Conservation (phyloP, 257 asterid genomes). For the Haberlea rhodopensis region DNA sequence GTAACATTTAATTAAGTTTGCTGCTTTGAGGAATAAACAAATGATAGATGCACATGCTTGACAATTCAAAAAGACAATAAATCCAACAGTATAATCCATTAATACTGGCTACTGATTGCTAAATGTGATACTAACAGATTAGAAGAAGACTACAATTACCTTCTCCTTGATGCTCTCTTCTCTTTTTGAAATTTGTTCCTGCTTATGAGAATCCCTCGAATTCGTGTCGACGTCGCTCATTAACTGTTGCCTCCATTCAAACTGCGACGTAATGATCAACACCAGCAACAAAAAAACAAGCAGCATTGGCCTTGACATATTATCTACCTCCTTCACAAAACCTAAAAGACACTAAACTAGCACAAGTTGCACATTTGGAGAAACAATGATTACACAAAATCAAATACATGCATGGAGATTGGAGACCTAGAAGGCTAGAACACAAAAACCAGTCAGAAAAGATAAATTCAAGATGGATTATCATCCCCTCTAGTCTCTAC, state of each 20-base stretch:
- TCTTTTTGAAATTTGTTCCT: conserved; percentile 45
- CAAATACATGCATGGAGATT: too few relatives aligned
- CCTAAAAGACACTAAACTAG: conserved; percentile 19
- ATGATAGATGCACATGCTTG: not conserved
- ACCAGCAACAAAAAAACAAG: conserved; percentile 50
- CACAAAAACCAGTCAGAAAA: too few relatives aligned
- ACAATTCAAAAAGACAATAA: not conserved
- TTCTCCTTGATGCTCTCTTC: conserved; percentile 59
- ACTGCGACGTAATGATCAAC: conserved; percentile 55
- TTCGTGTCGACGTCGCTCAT: too few relatives aligned
- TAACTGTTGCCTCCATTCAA: conserved; percentile 68
- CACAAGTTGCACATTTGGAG: not conserved
- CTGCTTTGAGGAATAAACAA: too few relatives aligned
- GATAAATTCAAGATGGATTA: too few relatives aligned
- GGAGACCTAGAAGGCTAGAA: too few relatives aligned
- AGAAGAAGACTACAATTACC: conserved; percentile 39
- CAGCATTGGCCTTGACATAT: too few relatives aligned
- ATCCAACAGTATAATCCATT: not conserved
- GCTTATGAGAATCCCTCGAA: too few relatives aligned
- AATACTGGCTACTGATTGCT: not conserved
- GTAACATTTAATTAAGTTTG: not conserved
- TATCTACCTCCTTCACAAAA: conserved; percentile 22
- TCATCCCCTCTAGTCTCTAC: too few relatives aligned
- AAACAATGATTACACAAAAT: not conserved
- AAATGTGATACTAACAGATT: too few relatives aligned